These are phyloP conservation scores for Juncus effusus DNA, from an alignment of 176 grass and related monocot species.

Conservation along the genomic window DNA sequence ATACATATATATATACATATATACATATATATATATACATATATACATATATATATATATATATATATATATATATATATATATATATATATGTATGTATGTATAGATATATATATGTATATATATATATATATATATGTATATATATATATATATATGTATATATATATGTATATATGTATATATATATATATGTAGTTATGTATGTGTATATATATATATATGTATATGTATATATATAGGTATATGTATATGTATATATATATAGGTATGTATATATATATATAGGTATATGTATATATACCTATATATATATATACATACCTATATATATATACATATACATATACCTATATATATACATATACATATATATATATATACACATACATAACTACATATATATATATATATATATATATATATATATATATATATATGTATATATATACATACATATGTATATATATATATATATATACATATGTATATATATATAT, in stretches of 20 bases:
- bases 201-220: not conserved
- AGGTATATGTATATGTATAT: too few relatives aligned
- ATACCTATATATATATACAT: constrained; percentile 7
- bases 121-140: constrained; percentile 21
- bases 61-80: constrained; percentile 23
- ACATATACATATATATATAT: constrained; percentile 15
- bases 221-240: not conserved
- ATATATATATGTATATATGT: constrained; percentile 19
- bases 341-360: too few relatives aligned
- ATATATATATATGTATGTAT: constrained; percentile 18
- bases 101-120: too few relatives aligned
- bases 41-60: constrained; percentile 22
- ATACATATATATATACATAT: constrained; percentile 17
- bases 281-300: too few relatives aligned
- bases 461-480: not conserved
- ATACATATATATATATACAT: constrained; percentile 23
- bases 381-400: too few relatives aligned
- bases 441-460: constrained; percentile 6
- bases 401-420: not conserved
- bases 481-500: too few relatives aligned
- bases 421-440: constrained; percentile 24
- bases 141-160: constrained; percentile 22
- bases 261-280: too few relatives aligned
- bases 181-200: constrained; percentile 7
- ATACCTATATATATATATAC: not conserved